Conservation (phyloP, 345 rosid genomes). For the Punica granatum region DNA sequence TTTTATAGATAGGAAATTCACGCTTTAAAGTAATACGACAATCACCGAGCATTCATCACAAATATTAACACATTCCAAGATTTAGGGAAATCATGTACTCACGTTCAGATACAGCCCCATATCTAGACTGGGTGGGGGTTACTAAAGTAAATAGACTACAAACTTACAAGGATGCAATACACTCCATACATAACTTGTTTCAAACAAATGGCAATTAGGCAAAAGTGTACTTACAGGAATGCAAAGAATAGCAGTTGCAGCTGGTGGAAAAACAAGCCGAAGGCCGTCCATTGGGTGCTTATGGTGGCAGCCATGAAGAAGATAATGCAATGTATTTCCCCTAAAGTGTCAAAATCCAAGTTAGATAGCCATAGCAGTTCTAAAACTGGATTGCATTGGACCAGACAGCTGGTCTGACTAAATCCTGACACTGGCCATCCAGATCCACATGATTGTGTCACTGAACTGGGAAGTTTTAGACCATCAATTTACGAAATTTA, state of each 20-base stretch:
- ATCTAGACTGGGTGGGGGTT: neutral
- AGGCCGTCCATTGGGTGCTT: constrained; percentile 96
- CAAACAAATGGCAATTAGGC: neutral
- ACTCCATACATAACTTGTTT: neutral
- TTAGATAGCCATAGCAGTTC: neutral
- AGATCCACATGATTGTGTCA: neutral
- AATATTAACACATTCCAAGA: neutral
- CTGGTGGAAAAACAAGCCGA: constrained; percentile 88
- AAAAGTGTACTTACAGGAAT: constrained; percentile 45
- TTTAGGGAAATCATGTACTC: neutral
- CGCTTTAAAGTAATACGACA: neutral
- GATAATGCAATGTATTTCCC: constrained; percentile 83
- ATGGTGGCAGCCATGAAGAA: constrained; percentile 92
- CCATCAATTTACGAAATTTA: neutral
- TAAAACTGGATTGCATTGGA: neutral
- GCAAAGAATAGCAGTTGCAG: constrained; percentile 61
- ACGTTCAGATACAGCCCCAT: neutral
- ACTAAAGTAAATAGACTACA: neutral
- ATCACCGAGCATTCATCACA: neutral
- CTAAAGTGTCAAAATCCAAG: constrained; percentile 27
- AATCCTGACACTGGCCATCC: neutral
- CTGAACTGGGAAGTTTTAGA: neutral
- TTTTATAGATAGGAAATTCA: neutral
- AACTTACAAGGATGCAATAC: neutral
- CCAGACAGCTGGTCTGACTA: neutral